Evolutionary conservation across 345 rosid genomes (phyloP).

Genomic region (Raphanus sativus): DNA sequence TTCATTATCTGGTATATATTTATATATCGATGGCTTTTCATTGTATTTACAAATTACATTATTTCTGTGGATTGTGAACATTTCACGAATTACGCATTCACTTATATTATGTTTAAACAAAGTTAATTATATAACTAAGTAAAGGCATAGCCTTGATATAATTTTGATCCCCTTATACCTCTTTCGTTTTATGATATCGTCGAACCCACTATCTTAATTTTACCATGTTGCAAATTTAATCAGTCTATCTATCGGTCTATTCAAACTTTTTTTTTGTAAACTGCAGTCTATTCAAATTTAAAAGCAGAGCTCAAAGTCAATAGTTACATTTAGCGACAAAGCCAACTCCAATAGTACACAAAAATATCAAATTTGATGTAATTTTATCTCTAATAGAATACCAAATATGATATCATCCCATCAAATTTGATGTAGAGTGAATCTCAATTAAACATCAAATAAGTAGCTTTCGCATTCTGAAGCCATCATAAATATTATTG

Average conservation of each 20-base stretch:
- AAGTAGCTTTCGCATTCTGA: slow-evolving; percentile 18
- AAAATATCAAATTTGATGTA: too few species aligned
- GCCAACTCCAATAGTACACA: too few species aligned
- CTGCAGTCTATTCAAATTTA: background rate
- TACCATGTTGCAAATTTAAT: background rate
- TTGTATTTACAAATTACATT: background rate
- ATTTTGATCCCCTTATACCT: background rate
- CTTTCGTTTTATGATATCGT: background rate
- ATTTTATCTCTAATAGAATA: too few species aligned
- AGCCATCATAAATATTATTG: background rate
- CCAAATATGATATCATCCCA: too few species aligned
- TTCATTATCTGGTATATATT: background rate
- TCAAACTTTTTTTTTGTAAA: background rate
- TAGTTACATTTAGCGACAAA: background rate
- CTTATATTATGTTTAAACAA: background rate
- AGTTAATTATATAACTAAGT: background rate
- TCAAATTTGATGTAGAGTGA: too few species aligned
- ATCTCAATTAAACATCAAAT: too few species aligned
- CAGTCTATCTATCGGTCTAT: slow-evolving; percentile 3
- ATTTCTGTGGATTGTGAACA: background rate
- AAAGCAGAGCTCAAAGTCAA: slow-evolving; percentile 9
- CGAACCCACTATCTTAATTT: background rate
- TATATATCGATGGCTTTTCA: background rate
- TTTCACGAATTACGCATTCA: background rate
- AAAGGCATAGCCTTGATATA: background rate